Evolutionary conservation across 768 basidiomycete species (phyloP), one percentile per base, ranked within the genome.

Genomic region (Cantharellus cinnabarinus): DNA sequence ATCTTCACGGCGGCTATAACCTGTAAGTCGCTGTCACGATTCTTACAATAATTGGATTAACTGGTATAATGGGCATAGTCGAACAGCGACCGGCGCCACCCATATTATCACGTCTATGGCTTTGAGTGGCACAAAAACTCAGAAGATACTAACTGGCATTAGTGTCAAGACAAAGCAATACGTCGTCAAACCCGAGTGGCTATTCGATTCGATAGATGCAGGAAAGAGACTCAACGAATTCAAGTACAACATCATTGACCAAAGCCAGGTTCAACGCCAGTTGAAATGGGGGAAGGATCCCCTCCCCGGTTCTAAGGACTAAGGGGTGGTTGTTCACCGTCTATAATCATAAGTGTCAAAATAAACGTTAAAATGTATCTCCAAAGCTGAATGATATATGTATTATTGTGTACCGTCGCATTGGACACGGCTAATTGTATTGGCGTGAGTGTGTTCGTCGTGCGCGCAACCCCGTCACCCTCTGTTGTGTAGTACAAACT

Each of bases 51-150:
- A 37, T 54, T 37, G 14, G 34, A 54, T 38, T 10, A 10, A 54
- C 42, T 57, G 5, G 34, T 57, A 15, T 57, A 5, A 5, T 57
- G 7, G 56, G 39, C 42, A 15, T 64, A 87, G 84, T 62, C 69
- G 68, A 57, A 74, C 73, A 37, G 71, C 79, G 10, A 79, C 80
- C 15, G 76, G 76, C 5, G 82, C 81, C 52, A 89, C 88, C 4
- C 88, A 91, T 67, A 80, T 90, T 56, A 65, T 91, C 42, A 83
- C 83, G 4, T 87, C 85, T 3, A 78, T 79, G 62, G 76, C 76
- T 58, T 72, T 89, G 59, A 85, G 75, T 64, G 85, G 76, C 15
- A 77, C 79, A 37, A 89, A 89, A 69, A 82, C 77, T 2, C 79
- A 88, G 60, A 79, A 75, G 64, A 64, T 80, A 56, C 68, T 89